phyloP scores from a whole-genome alignment of 345 rosid species.

The Gossypioides kirkii region DNA sequence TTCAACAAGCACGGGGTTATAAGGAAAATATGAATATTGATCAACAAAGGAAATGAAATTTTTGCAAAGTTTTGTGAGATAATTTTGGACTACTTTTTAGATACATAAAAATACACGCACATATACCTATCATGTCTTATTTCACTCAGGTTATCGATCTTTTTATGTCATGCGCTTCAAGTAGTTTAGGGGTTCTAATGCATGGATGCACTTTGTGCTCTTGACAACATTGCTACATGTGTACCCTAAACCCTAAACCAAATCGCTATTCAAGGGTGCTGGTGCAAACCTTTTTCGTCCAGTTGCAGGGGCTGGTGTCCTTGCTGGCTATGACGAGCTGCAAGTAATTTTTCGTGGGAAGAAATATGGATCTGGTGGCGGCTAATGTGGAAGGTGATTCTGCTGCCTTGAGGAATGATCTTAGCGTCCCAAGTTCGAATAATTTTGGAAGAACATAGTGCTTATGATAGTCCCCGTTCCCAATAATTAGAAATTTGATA shows the following conservation, averaged over 20 bases:
- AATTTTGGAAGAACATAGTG: constrained; percentile 20
- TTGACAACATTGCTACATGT: not conserved
- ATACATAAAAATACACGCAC: not conserved
- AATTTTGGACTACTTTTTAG: not conserved
- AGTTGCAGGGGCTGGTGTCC: constrained; percentile 61
- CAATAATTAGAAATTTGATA: constrained; percentile 12
- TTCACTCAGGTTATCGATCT: not conserved
- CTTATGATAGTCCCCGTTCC: constrained; percentile 10
- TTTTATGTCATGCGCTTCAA: not conserved
- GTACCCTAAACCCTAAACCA: too few species aligned
- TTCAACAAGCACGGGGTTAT: not conserved
- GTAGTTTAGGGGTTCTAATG: not conserved
- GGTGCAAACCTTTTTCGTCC: constrained; percentile 61
- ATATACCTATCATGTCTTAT: not conserved
- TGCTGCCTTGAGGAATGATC: constrained; percentile 10
- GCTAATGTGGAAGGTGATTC: constrained; percentile 21
- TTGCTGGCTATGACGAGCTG: constrained; percentile 62
- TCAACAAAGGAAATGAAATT: not conserved
- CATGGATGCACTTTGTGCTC: not conserved
- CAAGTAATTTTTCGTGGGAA: constrained; percentile 49
- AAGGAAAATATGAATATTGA: not conserved
- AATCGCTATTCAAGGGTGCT: constrained; percentile 61
- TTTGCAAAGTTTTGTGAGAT: not conserved
- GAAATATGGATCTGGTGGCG: constrained; percentile 53
- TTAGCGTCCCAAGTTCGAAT: constrained; percentile 5